Evolutionary conservation across 768 basidiomycete species (phyloP), one percentile per base, ranked within the genome.

Genomic region (Podaxis pistillaris): DNA sequence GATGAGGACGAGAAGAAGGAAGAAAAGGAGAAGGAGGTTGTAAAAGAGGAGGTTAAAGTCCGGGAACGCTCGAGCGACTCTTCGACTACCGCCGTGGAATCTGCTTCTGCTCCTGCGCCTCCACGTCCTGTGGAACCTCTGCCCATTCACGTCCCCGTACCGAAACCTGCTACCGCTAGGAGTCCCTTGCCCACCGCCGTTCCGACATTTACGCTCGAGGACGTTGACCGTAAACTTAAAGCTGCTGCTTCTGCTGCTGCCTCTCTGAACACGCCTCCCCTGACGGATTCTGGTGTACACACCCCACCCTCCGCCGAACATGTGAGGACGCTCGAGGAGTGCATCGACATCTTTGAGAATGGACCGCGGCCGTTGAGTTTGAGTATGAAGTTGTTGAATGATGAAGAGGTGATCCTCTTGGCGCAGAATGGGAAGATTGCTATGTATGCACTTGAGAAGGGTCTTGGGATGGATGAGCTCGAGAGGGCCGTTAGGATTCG

Each of bases 361-460:
- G 87, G 85, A 2, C 87, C 89, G 0, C 78, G 85, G 57, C 86
- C 89, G 3, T 78, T 86, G 7, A 81, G 84, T 24, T 77, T 75
- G 9, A 78, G 84, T 22, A 68, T 92, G 56, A 75, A 82, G 49
- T 78, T 85, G 66, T 75, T 99, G 69, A 91, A 85, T 57, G 94
- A 99, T 68, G 96, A 98, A 71, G 97, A 98, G 75, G 81, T 99
- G 49, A 89, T 98, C 59, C 58, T 94, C 61, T 80, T 99, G 50
- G 83, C 89, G 1, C 93, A 96, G 77, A 88, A 88, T 65, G 94
- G 95, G 33, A 97, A 96, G 84, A 90, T 98, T 60, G 90, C 92
- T 0, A 83, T 92, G n/a, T 98, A 99, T 74, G 92, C 93, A 28
- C 76, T 98, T 61, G 97, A 99, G 78, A 98, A 98, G 79, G 87